Percentiles rank a stretch among this genome's conserved stretches.
Conservation (phyloP, 2,329 filamentous ascomycete genomes). For the Xylariaceae sp. region DNA sequence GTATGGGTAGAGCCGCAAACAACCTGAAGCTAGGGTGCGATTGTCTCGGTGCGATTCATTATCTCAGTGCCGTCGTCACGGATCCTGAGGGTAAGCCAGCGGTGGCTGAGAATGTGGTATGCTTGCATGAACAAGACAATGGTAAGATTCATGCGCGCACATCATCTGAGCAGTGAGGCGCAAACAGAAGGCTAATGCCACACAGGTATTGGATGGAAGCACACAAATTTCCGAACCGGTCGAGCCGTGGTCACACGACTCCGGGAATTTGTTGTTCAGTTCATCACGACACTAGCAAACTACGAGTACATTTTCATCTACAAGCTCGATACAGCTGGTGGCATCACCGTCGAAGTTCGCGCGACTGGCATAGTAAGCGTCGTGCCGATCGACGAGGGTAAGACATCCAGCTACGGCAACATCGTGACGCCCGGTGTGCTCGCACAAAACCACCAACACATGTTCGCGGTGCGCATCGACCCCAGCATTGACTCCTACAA, state of each 20-base stretch:
- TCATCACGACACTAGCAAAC: conserved; percentile 63
- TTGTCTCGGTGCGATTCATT: conserved; percentile 62
- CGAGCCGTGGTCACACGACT: conserved; percentile 57
- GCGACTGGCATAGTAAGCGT: conserved; percentile 65
- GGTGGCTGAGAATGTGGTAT: conserved; percentile 55
- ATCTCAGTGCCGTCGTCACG: conserved; percentile 47
- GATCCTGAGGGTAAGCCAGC: conserved; percentile 50
- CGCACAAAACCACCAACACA: conserved; percentile 63
- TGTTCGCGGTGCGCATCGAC: conserved; percentile 62
- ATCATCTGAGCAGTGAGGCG: neutral
- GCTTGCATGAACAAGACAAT: conserved; percentile 64
- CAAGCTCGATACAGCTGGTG: conserved; percentile 59
- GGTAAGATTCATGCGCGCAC: conserved; percentile 28
- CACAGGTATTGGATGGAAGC: conserved; percentile 59
- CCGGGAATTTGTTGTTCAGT: conserved; percentile 61
- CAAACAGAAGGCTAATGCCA: conserved; percentile 5
- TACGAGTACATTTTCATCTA: conserved; percentile 66
- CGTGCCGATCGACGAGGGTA: conserved; percentile 53
- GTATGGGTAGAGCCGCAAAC: conserved; percentile 59
- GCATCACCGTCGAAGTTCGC: conserved; percentile 55
- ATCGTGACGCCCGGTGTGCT: conserved; percentile 59
- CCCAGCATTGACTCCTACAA: conserved; percentile 47
- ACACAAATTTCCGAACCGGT: conserved; percentile 62
- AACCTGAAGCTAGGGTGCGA: conserved; percentile 64
- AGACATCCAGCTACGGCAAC: conserved; percentile 52